phyloP scores from a whole-genome alignment of 306 rosid species.

The Pueraria montana region DNA sequence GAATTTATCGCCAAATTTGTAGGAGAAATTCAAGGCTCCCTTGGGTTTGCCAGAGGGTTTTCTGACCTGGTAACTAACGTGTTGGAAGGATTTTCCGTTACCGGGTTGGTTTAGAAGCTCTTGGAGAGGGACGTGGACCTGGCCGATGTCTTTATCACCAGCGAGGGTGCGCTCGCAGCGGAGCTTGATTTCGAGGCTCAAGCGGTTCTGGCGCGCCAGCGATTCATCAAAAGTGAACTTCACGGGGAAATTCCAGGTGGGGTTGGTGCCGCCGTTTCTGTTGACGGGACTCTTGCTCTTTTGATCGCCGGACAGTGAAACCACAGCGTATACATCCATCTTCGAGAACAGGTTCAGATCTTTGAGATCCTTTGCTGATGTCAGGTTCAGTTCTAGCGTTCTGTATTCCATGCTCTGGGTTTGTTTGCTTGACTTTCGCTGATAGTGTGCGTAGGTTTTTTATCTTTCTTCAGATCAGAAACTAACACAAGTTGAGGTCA shows the following conservation, averaged over 20 bases:
- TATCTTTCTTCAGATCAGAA: too few species aligned
- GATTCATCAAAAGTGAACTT: conserved; percentile 58
- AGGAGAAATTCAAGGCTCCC: conserved; percentile 66
- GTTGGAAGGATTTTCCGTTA: conserved; percentile 52
- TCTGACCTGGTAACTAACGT: conserved; percentile 67
- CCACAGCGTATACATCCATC: conserved; percentile 78
- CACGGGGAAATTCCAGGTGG: conserved; percentile 70
- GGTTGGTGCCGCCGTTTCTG: conserved; percentile 56
- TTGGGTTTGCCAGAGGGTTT: conserved; percentile 69
- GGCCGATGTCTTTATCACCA: conserved; percentile 66
- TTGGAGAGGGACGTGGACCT: conserved; percentile 61
- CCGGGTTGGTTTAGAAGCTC: conserved; percentile 59
- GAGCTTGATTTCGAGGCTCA: conserved; percentile 58
- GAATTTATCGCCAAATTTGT: conserved; percentile 20
- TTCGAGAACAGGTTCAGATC: conserved; percentile 61
- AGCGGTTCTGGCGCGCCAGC: conserved; percentile 53
- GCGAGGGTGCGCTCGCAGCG: conserved; percentile 59
- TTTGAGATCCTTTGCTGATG: conserved; percentile 72
- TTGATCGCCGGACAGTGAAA: conserved; percentile 66
- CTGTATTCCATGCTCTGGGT: conserved; percentile 41
- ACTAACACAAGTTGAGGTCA: too few species aligned
- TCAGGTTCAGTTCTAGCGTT: conserved; percentile 62
- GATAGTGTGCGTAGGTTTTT: too few species aligned
- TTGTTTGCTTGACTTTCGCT: too few species aligned
- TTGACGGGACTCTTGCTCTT: conserved; percentile 55